Conservation (phyloP, 2,329 filamentous ascomycete genomes). For the Aspergillus pseudoglaucus region DNA sequence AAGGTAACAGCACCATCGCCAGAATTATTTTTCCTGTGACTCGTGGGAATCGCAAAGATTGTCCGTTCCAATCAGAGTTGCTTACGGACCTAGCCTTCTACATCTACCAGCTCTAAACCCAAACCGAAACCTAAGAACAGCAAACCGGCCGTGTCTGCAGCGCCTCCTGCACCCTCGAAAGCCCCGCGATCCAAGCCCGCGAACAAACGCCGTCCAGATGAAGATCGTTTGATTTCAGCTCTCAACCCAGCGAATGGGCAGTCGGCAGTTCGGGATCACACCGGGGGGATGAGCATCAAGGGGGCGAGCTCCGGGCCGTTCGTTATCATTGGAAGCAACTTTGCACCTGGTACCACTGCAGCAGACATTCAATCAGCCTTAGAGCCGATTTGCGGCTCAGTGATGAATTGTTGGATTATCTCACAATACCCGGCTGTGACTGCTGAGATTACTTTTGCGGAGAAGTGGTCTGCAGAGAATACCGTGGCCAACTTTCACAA, state of each 20-base stretch:
- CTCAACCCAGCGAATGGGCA: slow-evolving; percentile 24
- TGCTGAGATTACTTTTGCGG: slow-evolving; percentile 53
- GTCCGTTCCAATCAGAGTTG: neutral
- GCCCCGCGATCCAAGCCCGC: slow-evolving; percentile 18
- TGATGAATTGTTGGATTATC: slow-evolving; percentile 50
- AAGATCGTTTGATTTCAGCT: slow-evolving; percentile 26
- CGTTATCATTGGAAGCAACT: slow-evolving; percentile 56
- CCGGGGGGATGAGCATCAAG: slow-evolving; percentile 47
- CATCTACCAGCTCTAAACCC: slow-evolving; percentile 33
- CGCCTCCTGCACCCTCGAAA: slow-evolving; percentile 8
- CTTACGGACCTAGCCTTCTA: slow-evolving; percentile 27
- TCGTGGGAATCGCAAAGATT: neutral
- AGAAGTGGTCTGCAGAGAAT: slow-evolving; percentile 51
- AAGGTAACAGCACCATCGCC: slow-evolving; percentile 39
- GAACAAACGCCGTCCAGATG: slow-evolving; percentile 28
- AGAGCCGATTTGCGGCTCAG: slow-evolving; percentile 45
- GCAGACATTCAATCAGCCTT: slow-evolving; percentile 59
- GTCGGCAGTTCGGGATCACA: slow-evolving; percentile 25
- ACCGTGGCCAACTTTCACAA: slow-evolving; percentile 58
- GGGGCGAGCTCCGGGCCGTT: slow-evolving; percentile 49
- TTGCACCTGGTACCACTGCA: slow-evolving; percentile 59
- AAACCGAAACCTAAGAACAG: slow-evolving; percentile 31
- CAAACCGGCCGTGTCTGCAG: slow-evolving; percentile 29
- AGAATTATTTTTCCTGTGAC: neutral
- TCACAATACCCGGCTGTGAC: slow-evolving; percentile 51